These are phyloP conservation scores for Phytophthora nicotianae DNA, from an alignment of 352 stramenopile species.

Conservation along the genomic window DNA sequence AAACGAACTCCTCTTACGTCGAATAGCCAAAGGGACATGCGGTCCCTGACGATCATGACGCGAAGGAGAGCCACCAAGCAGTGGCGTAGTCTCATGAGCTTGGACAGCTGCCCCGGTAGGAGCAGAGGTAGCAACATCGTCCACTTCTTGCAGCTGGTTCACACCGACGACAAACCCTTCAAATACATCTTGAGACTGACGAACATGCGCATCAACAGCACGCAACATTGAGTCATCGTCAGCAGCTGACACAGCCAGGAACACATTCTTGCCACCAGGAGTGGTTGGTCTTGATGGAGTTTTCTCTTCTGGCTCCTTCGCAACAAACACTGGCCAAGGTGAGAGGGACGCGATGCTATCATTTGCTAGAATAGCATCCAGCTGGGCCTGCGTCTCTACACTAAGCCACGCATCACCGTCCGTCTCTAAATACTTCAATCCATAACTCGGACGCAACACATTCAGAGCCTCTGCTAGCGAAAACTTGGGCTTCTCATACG, in stretches of 20 bases:
- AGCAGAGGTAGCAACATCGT: slow-evolving; percentile 1
- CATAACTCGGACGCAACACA: slow-evolving; percentile 77
- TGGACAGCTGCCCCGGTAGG: slow-evolving; percentile 27
- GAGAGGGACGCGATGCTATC: slow-evolving; percentile 65
- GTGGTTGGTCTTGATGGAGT: slow-evolving; percentile 8
- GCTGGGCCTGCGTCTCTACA: slow-evolving; percentile 79
- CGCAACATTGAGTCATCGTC: slow-evolving; percentile 83
- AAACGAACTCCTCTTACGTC: slow-evolving; percentile 72
- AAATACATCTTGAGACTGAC: slow-evolving; percentile 59
- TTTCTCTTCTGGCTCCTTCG: slow-evolving; percentile 53
- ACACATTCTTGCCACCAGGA: slow-evolving; percentile 67
- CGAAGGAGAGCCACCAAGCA: slow-evolving; percentile 46
- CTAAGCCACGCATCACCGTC: slow-evolving; percentile 74
- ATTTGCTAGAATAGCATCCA: slow-evolving; percentile 58
- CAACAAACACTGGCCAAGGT: slow-evolving; percentile 80
- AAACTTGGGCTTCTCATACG: slow-evolving; percentile 86
- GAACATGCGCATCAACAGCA: slow-evolving; percentile 57
- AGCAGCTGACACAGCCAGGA: slow-evolving; percentile 73
- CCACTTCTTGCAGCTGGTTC: slow-evolving; percentile 67
- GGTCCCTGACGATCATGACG: slow-evolving; percentile 23
- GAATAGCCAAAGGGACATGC: slow-evolving; percentile 43
- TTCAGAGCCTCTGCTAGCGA: slow-evolving; percentile 86
- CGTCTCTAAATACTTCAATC: slow-evolving; percentile 74
- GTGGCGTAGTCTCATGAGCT: slow-evolving; percentile 55
- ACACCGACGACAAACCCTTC: slow-evolving; percentile 86